These are phyloP conservation scores for Hypomontagnella submonticulosa DNA, from an alignment of 495 filamentous ascomycete species.

Conservation along the genomic window DNA sequence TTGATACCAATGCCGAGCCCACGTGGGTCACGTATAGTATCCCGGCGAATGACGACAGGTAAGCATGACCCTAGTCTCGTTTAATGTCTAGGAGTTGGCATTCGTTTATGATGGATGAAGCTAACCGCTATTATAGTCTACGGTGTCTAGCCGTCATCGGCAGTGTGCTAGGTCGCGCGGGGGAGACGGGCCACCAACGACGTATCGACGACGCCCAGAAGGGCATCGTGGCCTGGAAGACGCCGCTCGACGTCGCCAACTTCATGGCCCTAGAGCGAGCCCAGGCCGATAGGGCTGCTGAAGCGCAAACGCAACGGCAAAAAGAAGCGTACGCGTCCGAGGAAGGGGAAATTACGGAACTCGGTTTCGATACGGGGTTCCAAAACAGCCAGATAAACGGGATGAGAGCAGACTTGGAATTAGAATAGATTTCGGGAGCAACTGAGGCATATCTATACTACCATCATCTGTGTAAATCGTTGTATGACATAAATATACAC, in stretches of 20 bases:
- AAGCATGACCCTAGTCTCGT: conserved; percentile 42
- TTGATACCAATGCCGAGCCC: conserved; percentile 93
- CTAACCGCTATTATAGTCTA: conserved; percentile 64
- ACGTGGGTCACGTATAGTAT: conserved; percentile 97
- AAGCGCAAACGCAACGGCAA: background rate
- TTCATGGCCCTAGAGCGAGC: conserved; percentile 33
- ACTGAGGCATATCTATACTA: too few relatives aligned
- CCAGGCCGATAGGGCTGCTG: background rate
- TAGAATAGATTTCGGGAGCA: background rate
- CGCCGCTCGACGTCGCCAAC: conserved; percentile 51
- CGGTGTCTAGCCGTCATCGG: conserved; percentile 83
- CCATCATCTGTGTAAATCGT: background rate
- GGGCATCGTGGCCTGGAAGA: conserved; percentile 69
- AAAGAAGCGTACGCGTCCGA: background rate
- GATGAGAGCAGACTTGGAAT: background rate
- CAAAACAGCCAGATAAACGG: background rate
- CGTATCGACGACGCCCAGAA: conserved; percentile 69
- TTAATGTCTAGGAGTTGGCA: background rate
- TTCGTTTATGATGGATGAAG: background rate
- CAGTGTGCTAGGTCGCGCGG: conserved; percentile 85
- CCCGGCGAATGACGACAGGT: conserved; percentile 95
- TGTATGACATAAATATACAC: conserved; percentile 8
- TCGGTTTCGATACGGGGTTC: conserved; percentile 4
- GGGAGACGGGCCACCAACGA: conserved; percentile 75
- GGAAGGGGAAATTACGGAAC: background rate